Base-by-base conservation (phyloP, 2,329 filamentous ascomycete genomes). In the Monosporascus sp. region DNA sequence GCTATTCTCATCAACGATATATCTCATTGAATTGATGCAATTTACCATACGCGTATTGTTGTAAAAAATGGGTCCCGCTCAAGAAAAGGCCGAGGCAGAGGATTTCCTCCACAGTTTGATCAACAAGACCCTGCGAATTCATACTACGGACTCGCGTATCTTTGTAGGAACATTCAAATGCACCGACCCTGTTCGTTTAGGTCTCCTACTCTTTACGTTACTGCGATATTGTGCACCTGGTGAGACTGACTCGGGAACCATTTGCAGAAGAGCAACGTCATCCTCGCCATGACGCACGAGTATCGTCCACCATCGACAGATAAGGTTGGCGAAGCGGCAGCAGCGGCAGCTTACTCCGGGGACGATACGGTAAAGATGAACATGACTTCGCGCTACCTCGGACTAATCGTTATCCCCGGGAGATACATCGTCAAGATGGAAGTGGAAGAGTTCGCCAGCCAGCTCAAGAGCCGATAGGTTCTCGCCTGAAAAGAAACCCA, bases 101-200 rank as follows among this genome's bases (percentile, higher is more conserved):
- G 65, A 70, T 44, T 89, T 81, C 64, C 77, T 90, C 27, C 69
- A 72, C 37, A 82, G 85, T 24, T 81, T 95, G 49, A 76, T 96
- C 50, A 89, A 89, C 69, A 89, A 89, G 69, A 89, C 84, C 40
- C 74, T 97, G 37, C 86, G 91, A 54, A 75, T 97, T 52, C 82
- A 88, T 63, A 89, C 88, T 16, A 89, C 85, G 5, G 93, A 97
- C 68, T 84, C 83, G 17, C 89, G 94, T 55, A 85, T 96, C 69
- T 99, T 97, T 70, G 84, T 91, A 52, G 94, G 94, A 20, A 80
- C 85, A 58, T 89, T 99, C 74, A 97, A 95, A 72, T 99, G 94
- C 75, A 97, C 92, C 31, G 94, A 99, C 75, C 85, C 88, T 55
- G 91, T 95, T 74, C 49, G 81, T 78, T 46, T 7, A 35, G 7